Conservation (phyloP, 257 asterid genomes). For the Solanum chilense region DNA sequence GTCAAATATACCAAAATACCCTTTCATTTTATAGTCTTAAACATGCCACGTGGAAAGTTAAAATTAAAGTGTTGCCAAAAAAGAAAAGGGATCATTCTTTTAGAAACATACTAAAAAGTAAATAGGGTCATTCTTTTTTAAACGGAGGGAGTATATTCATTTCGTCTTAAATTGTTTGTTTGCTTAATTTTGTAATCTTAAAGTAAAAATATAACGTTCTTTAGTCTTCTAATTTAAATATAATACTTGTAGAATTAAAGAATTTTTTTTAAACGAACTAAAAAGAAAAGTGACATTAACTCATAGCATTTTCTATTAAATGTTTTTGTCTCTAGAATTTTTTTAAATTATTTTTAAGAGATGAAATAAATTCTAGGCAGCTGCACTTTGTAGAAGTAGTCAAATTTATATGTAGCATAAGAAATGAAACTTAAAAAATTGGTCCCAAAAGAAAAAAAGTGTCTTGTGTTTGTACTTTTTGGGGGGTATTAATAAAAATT, state of each 20-base stretch:
- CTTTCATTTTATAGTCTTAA: too few species aligned
- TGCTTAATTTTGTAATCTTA: neutral
- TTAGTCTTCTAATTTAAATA: neutral
- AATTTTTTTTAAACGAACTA: fast-evolving
- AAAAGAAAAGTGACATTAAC: neutral
- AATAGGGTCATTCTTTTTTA: too few species aligned
- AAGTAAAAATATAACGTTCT: neutral
- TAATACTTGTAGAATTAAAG: neutral
- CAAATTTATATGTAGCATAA: neutral
- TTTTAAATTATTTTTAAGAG: neutral
- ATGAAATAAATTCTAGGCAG: neutral
- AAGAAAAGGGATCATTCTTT: fast-evolving
- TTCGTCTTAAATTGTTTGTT: neutral
- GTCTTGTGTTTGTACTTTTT: neutral
- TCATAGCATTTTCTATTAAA: neutral
- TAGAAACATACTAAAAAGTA: too few species aligned
- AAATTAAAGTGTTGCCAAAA: too few species aligned
- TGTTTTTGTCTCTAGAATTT: neutral
- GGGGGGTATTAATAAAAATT: neutral
- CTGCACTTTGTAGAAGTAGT: neutral
- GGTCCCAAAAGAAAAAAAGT: neutral
- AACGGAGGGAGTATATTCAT: neutral
- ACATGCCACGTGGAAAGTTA: too few species aligned
- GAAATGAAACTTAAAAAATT: neutral
- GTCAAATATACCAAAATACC: too few species aligned